Evolutionary conservation across 345 rosid genomes (phyloP), one percentile per base, ranked within the genome.

Genomic region (Leavenworthia alabamica): DNA sequence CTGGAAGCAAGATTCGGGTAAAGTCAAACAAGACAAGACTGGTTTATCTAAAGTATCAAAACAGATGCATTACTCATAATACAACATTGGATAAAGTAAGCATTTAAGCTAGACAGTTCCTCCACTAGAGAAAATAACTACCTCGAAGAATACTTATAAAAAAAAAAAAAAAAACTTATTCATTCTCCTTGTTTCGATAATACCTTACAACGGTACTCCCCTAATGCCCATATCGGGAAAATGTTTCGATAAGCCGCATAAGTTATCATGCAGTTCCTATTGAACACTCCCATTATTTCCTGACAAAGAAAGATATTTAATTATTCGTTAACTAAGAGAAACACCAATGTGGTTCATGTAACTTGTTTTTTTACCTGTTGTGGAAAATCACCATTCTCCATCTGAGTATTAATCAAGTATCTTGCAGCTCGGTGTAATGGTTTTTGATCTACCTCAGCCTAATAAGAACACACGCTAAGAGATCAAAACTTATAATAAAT

Each of bases 241-340:
- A 83, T 83, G 72, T 60, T 70, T 27, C 84, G 56, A 46, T 82
- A 86, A 0, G 87, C 94, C 0, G 87, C 74, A 12, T 83, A 86
- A 3, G 81, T 77, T 51, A 86, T 86, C 94, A 80, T 82, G 64
- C 89, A 83, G 66, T 86, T 83, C 73, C 33, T 82, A 53, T 83
- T 83, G 67, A 86, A 83, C 1, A 86, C 89, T 70, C 93, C 93
- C 85, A 86, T 83, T 55, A 83, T 80, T 77, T 83, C 87, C 93
- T 83, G 80, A 29, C 20, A 78, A 10, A 54, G 12, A 29, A 32
- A 37, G 3, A 26, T 45, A 8, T 32, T 40, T 9, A n/a, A n/a
- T n/a, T n/a, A n/a, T n/a, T n/a, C n/a, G n/a, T n/a, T n/a, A 19
- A 47, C 20, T 0, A 57, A 49, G 47, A 44, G 8, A 42, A 63